Base-by-base conservation (phyloP, 2,329 filamentous ascomycete species). In the Fusarium coicis region DNA sequence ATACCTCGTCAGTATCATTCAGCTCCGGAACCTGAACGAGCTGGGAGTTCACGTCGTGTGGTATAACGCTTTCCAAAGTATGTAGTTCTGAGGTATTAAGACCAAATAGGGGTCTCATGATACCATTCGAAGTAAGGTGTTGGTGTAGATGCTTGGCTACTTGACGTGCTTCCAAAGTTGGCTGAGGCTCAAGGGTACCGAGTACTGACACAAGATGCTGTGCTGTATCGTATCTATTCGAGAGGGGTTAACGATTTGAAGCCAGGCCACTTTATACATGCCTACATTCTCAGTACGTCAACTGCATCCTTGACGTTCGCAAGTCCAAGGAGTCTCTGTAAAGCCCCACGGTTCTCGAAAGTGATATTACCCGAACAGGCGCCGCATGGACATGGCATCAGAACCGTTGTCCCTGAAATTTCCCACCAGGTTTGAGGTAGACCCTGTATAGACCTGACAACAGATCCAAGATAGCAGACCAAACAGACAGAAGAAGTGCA, bases 251-350 rank as follows among this genome's bases (percentile, higher is more conserved):
- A 21, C 2, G 5, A 4, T 21, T 28, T 23, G 40, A n/a, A 26
- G 7, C 8, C 2, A 14, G 7, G 2, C 4, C 5, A 16, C 14
- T 15, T 5, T 28, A 14, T 1, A 15, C 26, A 16, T 4, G 4
- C 54, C 10, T 34, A 58, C 55, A 23, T 58, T 23, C 2, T 58
- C 15, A 58, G 3, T 32, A 32, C 30, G 30, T 12, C 30, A 32
- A 3, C 30, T 10, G 5, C 7, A 28, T 26, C 19, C 26, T 26
- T 14, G 10, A 9, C 14, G 12, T 15, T 32, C 10, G 14, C 2
- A 2, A 8, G 7, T 36, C 18, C 3, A 10, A 56, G 10, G 6
- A 56, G 42, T 30, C 7, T 32, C 40, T 21, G 40, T 16, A 46
- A 32, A 32, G 30, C 30, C 30, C 30, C 30, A 32, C 30, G 30